Evolutionary conservation across 1,284 basidiomycete genomes (phyloP), one percentile per base, ranked within the genome.

Genomic region (Fistulinella staudtii): DNA sequence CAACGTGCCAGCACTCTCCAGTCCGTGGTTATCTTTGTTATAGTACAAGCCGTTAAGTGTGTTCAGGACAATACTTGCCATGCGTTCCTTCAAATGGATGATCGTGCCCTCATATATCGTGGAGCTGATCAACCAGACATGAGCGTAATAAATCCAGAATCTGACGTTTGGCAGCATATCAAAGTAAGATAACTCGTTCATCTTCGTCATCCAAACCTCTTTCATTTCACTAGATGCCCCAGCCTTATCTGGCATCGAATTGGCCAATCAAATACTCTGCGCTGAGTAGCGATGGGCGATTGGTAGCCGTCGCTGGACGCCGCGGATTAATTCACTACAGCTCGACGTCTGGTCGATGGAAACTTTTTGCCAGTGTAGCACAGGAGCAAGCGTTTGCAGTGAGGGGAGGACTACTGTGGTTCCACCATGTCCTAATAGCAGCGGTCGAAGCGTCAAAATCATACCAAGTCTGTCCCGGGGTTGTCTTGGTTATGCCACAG

Each of bases 91-190:
- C 93, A 97, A 66, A 82, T 95, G 77, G 93, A 98, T 58, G 93
- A 98, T 60, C 80, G 91, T 30, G 86, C 93, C 1, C 76, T 97
- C 4, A 84, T 99, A n/a, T 99, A 98, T 63, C 81, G 96, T 47
- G 95, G 96, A 3, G 89, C 92, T 17, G 95, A 99, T 65, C 93
- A 97, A 66, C 93, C 93, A 8, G 95, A 99, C 60, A 89, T 96
- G 83, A 94, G 92, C 59, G 85, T 99, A 38, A 97, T 99, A 63
- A 97, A 97, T 60, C 95, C 95, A n/a, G 94, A 97, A 60, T 92
- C 91, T 3, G 95, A 98, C 57, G 93, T 97, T 8, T 97, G 94
- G 93, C 92, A 97, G 56, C 87, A 92, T 67, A 88, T 97, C 64
- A 93, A 93, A 76, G 89, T 76, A 53, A 46, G 61, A 53, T 18